Conservation (phyloP, 108 stramenopile genomes). For the Cylindrotheca fusiformis region DNA sequence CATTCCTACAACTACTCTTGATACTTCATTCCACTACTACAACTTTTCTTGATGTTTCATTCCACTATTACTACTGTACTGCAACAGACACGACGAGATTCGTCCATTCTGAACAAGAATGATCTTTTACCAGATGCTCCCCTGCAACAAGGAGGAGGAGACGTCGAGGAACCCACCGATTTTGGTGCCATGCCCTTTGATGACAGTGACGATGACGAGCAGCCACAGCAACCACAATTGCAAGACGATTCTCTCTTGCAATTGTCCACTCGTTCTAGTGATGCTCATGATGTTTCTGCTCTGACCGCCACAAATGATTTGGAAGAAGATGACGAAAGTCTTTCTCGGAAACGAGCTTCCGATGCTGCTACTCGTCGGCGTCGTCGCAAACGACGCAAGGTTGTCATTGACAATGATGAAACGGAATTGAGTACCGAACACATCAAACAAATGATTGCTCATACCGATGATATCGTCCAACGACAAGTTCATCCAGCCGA, state of each 20-base stretch:
- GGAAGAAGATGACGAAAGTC: not conserved
- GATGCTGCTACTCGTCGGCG: conserved; percentile 30
- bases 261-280: not conserved
- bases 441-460: conserved; percentile 70
- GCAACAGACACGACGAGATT: conserved; percentile 22
- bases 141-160: not conserved
- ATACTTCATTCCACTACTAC: not conserved
- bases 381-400: conserved; percentile 75
- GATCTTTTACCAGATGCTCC: not conserved
- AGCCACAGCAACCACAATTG: not conserved
- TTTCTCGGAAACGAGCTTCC: conserved; percentile 12
- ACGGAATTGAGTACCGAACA: conserved; percentile 76
- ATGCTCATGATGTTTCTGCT: conserved; percentile 1
- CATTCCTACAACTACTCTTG: not conserved
- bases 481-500: conserved; percentile 56
- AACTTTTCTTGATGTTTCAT: not conserved
- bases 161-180: conserved; percentile 25
- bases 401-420: conserved; percentile 80
- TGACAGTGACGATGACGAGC: conserved; percentile 30
- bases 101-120: conserved; percentile 9
- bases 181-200: conserved; percentile 48
- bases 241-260: conserved; percentile 41
- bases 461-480: conserved; percentile 69
- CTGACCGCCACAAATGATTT: not conserved
- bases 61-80: not conserved